Conservation (phyloP, 257 asterid genomes). For the Vinca minor region DNA sequence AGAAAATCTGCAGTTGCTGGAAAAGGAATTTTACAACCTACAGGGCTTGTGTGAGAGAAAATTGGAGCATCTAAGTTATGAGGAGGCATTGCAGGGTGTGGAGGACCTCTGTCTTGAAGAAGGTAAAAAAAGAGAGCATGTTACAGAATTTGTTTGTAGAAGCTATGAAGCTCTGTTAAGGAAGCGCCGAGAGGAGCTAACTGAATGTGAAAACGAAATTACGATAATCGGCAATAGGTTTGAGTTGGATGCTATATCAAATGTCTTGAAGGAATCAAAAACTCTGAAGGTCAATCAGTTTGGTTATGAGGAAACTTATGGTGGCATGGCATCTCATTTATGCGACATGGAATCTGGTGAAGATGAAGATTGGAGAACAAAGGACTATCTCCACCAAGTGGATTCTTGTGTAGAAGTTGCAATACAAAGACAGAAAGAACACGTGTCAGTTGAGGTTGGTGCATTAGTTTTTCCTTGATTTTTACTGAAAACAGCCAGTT, state of each 20-base stretch:
- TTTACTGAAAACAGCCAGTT: slow-evolving; percentile 5
- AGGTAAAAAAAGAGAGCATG: slow-evolving; percentile 69
- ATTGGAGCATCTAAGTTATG: slow-evolving; percentile 68
- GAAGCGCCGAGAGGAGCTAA: slow-evolving; percentile 69
- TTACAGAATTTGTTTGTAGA: slow-evolving; percentile 33
- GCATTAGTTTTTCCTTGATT: slow-evolving; percentile 11
- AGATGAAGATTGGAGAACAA: slow-evolving; percentile 72
- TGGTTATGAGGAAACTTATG: slow-evolving; percentile 70
- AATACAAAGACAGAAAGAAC: slow-evolving; percentile 87
- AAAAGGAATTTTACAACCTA: slow-evolving; percentile 72
- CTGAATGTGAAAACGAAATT: slow-evolving; percentile 45
- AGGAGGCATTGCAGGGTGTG: slow-evolving; percentile 79
- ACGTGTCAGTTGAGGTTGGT: slow-evolving; percentile 77
- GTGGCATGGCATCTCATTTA: slow-evolving; percentile 55
- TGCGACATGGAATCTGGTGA: slow-evolving; percentile 79
- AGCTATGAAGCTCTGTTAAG: slow-evolving; percentile 70
- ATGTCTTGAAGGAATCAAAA: slow-evolving; percentile 82
- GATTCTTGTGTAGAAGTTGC: slow-evolving; percentile 88
- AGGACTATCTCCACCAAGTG: slow-evolving; percentile 66
- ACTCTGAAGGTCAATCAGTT: slow-evolving; percentile 63
- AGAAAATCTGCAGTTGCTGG: slow-evolving; percentile 69
- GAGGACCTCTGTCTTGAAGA: slow-evolving; percentile 84
- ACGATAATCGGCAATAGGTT: slow-evolving; percentile 44
- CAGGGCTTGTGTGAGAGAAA: slow-evolving; percentile 86
- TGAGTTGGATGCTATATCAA: slow-evolving; percentile 79